Percentiles rank a stretch among this genome's conserved stretches.
Conservation (phyloP, 2,329 filamentous ascomycete species). For the Botrytis cinerea region DNA sequence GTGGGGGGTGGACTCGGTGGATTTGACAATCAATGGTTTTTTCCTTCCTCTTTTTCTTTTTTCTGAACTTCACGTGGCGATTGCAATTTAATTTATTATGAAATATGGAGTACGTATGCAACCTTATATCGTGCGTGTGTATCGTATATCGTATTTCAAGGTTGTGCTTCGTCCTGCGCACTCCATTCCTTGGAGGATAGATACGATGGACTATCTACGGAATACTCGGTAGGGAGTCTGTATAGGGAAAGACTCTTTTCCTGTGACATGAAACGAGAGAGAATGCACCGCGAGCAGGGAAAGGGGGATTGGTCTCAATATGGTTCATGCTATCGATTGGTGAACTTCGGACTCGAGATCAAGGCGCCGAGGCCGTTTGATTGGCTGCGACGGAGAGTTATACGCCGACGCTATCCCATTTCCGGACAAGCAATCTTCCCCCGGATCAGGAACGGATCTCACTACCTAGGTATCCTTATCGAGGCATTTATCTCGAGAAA, state of each 20-base stretch:
- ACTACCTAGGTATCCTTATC: constrained; percentile 4
- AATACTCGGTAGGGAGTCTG: background rate
- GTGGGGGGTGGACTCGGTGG: background rate
- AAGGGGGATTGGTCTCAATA: background rate
- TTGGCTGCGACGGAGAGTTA: background rate
- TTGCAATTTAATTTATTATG: background rate
- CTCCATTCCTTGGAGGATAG: too few relatives aligned
- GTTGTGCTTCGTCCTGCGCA: too few relatives aligned
- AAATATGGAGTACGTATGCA: background rate
- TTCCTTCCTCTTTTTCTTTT: too few relatives aligned
- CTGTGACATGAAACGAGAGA: background rate
- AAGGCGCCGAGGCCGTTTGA: background rate
- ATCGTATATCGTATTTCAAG: background rate
- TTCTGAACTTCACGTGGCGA: background rate
- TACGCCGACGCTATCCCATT: fast-evolving
- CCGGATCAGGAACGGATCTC: background rate
- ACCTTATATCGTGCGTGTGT: too few relatives aligned
- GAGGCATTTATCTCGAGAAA: background rate
- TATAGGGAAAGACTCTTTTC: background rate
- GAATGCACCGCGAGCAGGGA: too few relatives aligned
- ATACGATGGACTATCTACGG: too few relatives aligned
- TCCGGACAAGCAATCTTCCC: background rate
- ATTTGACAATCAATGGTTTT: background rate
- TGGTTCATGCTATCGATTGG: constrained; percentile 8
- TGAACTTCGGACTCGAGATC: background rate